Percentiles rank a stretch among this genome's conserved stretches.
Conservation (phyloP, 108 stramenopile species). For the Stephanodiscus minutulus region DNA sequence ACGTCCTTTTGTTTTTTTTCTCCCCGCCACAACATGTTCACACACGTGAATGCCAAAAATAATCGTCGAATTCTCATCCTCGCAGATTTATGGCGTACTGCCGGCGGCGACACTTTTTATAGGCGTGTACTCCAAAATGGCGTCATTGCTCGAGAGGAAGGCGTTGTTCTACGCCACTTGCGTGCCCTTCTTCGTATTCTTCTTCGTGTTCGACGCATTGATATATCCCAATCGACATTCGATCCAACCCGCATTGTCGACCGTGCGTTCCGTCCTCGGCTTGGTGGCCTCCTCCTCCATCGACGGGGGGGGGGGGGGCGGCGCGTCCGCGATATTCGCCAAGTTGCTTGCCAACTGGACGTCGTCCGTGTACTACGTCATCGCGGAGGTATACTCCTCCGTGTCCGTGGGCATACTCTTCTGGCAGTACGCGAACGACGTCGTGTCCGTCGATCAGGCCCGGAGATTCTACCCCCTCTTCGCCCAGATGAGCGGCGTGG, state of each 20-base stretch:
- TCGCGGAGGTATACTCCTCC: constrained; percentile 93
- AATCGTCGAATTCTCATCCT: too few species aligned
- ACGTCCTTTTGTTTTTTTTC: constrained; percentile 6
- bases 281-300: constrained; percentile 17
- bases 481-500: constrained; percentile 93
- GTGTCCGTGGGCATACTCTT: constrained; percentile 96
- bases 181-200: constrained; percentile 94
- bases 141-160: constrained; percentile 77
- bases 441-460: constrained; percentile 89
- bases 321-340: constrained; percentile 75
- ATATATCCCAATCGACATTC: constrained; percentile 84
- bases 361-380: constrained; percentile 89
- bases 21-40: background rate
- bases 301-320: constrained; percentile 19
- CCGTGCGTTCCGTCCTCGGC: constrained; percentile 58
- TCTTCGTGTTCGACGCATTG: constrained; percentile 80
- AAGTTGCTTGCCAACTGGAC: constrained; percentile 92
- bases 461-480: constrained; percentile 95
- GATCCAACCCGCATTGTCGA: constrained; percentile 80
- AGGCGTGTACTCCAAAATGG: constrained; percentile 89
- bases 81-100: constrained; percentile 86
- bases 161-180: constrained; percentile 89
- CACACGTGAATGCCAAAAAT: too few species aligned
- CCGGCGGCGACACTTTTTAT: constrained; percentile 85
- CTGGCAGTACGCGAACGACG: constrained; percentile 98